Evolutionary conservation across 345 rosid genomes (phyloP), one percentile per base, ranked within the genome.

Genomic region (Viola odorata): DNA sequence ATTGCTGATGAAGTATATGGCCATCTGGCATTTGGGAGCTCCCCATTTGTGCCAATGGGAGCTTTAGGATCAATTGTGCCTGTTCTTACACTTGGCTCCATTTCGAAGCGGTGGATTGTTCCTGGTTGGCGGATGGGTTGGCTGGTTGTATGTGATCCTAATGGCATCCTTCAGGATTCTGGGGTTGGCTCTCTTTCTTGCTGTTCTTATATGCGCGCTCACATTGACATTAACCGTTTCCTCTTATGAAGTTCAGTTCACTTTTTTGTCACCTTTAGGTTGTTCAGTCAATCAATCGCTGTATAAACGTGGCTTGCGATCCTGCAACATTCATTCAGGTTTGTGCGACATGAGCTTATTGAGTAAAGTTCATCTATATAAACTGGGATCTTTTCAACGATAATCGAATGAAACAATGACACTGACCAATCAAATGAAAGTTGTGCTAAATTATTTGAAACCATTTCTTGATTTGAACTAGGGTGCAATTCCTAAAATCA

Each of bases 101-200:
- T 85, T 62, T 85, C 87, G 1, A 88, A 88, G 65, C 80, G 82
- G 67, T 85, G 81, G 83, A 63, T 76, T 16, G 87, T 85, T 54
- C 96, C 84, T 44, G 84, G 89, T 5, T 88, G 89, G 91, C 65
- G 80, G 53, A 62, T 82, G 53, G 81, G 89, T 16, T 88, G 96
- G 91, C 57, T 85, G 0, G 85, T 65, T 0, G 48, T 64, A 17
- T 71, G 53, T 42, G 91, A 83, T 60, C 81, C 86, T 4, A 41
- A 63, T 50, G 80, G 78, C 52, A 54, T 69, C 45, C 69, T 80
- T 16, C 60, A 66, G 68, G 15, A 77, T 16, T 58, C 76, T 14
- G 69, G 80, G 81, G 87, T 78, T 52, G 49, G 63, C 37, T 12
- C 38, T 7, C 49, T 50, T 41, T 61, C 50, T 37, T 8, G 57